Evolutionary conservation across 2,329 filamentous ascomycete species (phyloP), one percentile per base, ranked within the genome.

Genomic region (Aspergillus niger): DNA sequence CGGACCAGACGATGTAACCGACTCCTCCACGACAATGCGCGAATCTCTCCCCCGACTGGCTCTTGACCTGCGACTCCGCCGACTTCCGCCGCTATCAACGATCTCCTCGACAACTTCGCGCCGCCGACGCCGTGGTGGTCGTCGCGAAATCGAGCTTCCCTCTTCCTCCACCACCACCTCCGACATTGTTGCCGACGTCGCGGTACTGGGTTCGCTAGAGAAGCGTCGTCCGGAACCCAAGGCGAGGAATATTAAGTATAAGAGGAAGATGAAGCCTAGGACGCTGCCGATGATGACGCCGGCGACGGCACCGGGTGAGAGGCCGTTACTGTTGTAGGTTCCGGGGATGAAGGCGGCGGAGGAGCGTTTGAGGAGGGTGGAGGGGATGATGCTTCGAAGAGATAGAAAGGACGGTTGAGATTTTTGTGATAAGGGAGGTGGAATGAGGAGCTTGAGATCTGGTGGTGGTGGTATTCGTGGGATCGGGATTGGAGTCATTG

Each of bases 281-380:
- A 83, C 74, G 60, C 70, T 67, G 72, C 81, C 65, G 69, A 84
- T 71, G 63, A 78, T 82, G 60, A 89, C 88, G 57, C 86, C 87
- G 8, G 81, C 85, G 1, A 89, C 82, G 41, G 82, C 81, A 57
- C 84, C 86, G 0, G 86, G 82, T 0, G 79, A 50, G 0, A 85
- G 85, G 5, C 85, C 82, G 26, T 76, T 68, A 70, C 83, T 74
- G 36, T 81, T 79, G 74, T 90, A 90, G 66, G 85, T 85, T 26
- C 84, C 82, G 1, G 87, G 86, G 66, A 90, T 87, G 62, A 85
- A 78, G 65, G 78, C 65, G 55, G 77, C 74, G 57, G 65, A 66
- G 61, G 56, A 32, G 44, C 26, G 39, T 54, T 52, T 44, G 48
- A 20, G 28, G 28, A 13, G 30, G 49, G 20, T 20, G 26, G 30